Percentiles rank a stretch among this genome's conserved stretches.
Conservation (phyloP, 805 yeast species). For the Sugiyamaella lignohabitans region DNA sequence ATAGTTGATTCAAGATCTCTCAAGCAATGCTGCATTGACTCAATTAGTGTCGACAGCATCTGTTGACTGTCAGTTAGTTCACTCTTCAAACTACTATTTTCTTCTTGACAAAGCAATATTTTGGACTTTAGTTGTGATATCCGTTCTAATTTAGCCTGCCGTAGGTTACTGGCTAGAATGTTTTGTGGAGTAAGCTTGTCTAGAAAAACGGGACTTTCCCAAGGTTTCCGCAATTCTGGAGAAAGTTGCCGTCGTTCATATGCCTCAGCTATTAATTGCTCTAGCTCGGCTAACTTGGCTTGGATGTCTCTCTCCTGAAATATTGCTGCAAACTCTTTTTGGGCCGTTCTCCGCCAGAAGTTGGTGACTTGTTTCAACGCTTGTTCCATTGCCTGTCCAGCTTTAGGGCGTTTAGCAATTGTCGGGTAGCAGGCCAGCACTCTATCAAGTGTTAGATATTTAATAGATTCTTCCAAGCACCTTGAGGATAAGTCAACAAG, state of each 20-base stretch:
- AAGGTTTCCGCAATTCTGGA: conserved; percentile 1
- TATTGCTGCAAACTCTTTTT: conserved; percentile 48
- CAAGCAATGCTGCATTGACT: conserved; percentile 2
- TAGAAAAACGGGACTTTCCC: conserved; percentile 20
- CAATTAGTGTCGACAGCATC: not conserved
- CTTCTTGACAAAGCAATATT: not conserved
- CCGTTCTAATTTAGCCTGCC: conserved; percentile 20
- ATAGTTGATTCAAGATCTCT: conserved; percentile 10
- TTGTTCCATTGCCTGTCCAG: conserved; percentile 38
- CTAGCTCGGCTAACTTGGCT: conserved; percentile 35
- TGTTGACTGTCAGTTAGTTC: conserved; percentile 2
- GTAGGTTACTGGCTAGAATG: conserved; percentile 26
- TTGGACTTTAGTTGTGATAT: conserved; percentile 16
- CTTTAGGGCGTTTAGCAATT: conserved; percentile 42
- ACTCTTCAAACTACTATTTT: conserved; percentile 11
- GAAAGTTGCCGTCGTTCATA: not conserved
- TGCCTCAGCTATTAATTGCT: conserved; percentile 36
- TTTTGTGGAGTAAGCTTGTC: conserved; percentile 28
- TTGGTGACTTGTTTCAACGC: conserved; percentile 48
- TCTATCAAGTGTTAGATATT: conserved; percentile 45
- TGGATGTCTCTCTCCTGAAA: conserved; percentile 40
- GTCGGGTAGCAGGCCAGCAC: conserved; percentile 50
- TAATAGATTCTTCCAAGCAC: conserved; percentile 50
- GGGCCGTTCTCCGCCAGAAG: conserved; percentile 43
- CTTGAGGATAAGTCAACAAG: conserved; percentile 45